Evolutionary conservation across 345 rosid genomes (phyloP), one percentile per base, ranked within the genome.

Genomic region (Sisymbrium altissimum): DNA sequence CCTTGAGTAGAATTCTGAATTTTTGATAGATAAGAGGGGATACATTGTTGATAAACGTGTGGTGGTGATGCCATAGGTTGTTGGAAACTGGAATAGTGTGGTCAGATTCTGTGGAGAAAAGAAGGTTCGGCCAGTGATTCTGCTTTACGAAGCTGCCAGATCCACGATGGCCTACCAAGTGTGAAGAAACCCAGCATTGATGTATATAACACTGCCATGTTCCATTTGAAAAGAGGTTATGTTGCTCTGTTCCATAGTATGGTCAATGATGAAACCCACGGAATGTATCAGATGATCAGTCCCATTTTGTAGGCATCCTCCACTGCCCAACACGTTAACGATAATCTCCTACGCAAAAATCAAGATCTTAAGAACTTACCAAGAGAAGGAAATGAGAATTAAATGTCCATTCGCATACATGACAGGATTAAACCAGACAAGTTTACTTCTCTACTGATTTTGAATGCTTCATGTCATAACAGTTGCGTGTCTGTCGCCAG

Each of bases 61-160:
- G n/a, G 38, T 65, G 18, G n/a, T 65, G 58, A 53, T 65, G 33
- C 40, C 18, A 36, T 25, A 73, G 78, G 58, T 14, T 44, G 59
- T 73, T 56, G 72, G 49, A 33, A 9, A 35, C 21, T 67, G 72
- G 72, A 13, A 23, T 6, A 53, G 12, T 23, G 50, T 53, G 61
- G 45, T 67, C 11, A 53, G 12, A 53, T 67, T 38, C 21, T 66
- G 60, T 50, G 58, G 25, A 49, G 59, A 35, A 35, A 66, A 33
- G 35, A 66, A 36, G 11, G 7, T 66, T 35, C 30, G 71, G 48
- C 71, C 71, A 19, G 48, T 14, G 19, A 49, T 66, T 19, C 71
- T 66, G 59, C 36, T 50, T 9, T 66, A 46, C 36, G 48, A 66
- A 52, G 57, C 18, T 35, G 65, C 9, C 25, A 32, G 6, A 11